Evolutionary conservation across 2,329 filamentous ascomycete genomes (phyloP).

Genomic region (Tolypocladium endophyticum): DNA sequence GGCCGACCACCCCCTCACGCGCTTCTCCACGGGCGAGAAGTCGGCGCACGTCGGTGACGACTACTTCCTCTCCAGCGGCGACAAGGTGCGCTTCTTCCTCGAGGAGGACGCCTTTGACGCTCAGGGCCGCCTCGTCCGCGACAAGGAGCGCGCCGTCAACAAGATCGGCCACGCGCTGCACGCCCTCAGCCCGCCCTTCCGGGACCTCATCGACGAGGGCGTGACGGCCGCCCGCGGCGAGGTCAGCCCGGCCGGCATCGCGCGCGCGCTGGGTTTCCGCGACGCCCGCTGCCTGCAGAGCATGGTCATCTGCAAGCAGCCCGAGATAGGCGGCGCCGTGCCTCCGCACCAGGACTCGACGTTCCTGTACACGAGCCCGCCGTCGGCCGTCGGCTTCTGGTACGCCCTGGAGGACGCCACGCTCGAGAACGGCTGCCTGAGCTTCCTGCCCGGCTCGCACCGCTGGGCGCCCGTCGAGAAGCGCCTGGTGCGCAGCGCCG

Average conservation of each 20-base stretch:
- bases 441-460: constrained; percentile 77
- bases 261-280: constrained; percentile 58
- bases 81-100: constrained; percentile 95
- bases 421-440: constrained; percentile 75
- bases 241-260: constrained; percentile 49
- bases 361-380: constrained; percentile 83
- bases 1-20: constrained; percentile 81
- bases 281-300: constrained; percentile 78
- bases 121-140: constrained; percentile 56
- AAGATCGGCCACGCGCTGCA: constrained; percentile 77
- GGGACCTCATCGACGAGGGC: constrained; percentile 42
- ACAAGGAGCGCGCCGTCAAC: constrained; percentile 80
- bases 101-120: constrained; percentile 81
- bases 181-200: constrained; percentile 56
- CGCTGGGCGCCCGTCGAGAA: constrained; percentile 58
- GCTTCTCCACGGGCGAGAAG: constrained; percentile 76
- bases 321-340: constrained; percentile 86
- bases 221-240: constrained; percentile 15
- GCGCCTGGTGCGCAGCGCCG: constrained; percentile 61
- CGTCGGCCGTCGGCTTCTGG: constrained; percentile 91
- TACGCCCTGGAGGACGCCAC: constrained; percentile 92
- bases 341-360: constrained; percentile 87
- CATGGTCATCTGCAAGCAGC: constrained; percentile 98
- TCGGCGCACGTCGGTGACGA: constrained; percentile 78
- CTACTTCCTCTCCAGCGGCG: constrained; percentile 83